Evolutionary conservation across 2,329 filamentous ascomycete genomes (phyloP).

Genomic region (Alternaria sp.): DNA sequence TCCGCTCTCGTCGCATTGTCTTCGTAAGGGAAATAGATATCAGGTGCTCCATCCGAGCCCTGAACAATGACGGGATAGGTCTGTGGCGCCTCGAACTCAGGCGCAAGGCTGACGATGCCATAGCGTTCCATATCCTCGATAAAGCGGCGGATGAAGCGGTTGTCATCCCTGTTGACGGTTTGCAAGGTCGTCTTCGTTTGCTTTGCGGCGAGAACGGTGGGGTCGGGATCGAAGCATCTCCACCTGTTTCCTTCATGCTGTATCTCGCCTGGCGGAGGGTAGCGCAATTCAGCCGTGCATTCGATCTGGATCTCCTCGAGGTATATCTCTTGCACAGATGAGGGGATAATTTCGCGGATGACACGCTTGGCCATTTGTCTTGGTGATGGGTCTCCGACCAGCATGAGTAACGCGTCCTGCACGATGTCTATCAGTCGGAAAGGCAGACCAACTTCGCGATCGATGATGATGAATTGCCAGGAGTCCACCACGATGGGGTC

Average conservation of each 20-base stretch:
- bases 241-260: slow-evolving; percentile 41
- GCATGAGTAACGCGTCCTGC: slow-evolving; percentile 33
- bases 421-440: slow-evolving; percentile 38
- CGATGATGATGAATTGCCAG: slow-evolving; percentile 43
- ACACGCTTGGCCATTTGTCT: slow-evolving; percentile 30
- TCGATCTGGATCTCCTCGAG: slow-evolving; percentile 26
- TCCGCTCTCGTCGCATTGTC: no score
- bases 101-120: slow-evolving; percentile 26
- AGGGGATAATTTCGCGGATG: slow-evolving; percentile 32
- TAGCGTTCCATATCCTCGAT: slow-evolving; percentile 38
- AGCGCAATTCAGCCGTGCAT: slow-evolving; percentile 18
- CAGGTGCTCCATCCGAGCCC: slow-evolving; percentile 27
- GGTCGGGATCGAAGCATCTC: no score
- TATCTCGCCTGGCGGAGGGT: slow-evolving; percentile 25
- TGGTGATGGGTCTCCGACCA: slow-evolving; percentile 35
- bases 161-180: no score
- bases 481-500: slow-evolving; percentile 40
- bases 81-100: slow-evolving; percentile 30
- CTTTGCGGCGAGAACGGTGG: no score
- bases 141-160: slow-evolving; percentile 32
- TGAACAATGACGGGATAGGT: slow-evolving; percentile 31
- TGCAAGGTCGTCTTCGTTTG: no score
- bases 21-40: slow-evolving; percentile 41
- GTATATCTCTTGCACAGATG: slow-evolving; percentile 29
- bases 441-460: slow-evolving; percentile 28